These are phyloP conservation scores for Sporothrix brasiliensis DNA, from an alignment of 2,329 filamentous ascomycete species.

Conservation along the genomic window DNA sequence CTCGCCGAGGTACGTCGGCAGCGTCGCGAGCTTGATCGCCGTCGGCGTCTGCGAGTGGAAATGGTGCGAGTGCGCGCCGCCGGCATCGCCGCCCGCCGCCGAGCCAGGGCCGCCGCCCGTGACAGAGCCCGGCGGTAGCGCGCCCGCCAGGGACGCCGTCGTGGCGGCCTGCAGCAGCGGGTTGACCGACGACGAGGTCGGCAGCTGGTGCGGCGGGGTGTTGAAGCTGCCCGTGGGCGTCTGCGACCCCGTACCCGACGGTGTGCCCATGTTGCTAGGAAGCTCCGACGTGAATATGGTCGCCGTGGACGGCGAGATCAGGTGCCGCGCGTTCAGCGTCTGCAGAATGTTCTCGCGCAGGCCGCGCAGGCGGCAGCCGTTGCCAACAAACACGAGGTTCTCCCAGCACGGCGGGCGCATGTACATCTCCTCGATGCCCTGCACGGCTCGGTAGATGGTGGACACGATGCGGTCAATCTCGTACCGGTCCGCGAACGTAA, in stretches of 20 bases:
- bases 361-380: conserved; percentile 72
- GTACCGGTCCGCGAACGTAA: conserved; percentile 66
- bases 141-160: conserved; percentile 54
- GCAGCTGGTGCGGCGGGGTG: conserved; percentile 60
- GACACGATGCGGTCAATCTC: conserved; percentile 83
- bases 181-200: conserved; percentile 65
- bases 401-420: conserved; percentile 91
- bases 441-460: conserved; percentile 80
- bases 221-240: conserved; percentile 72
- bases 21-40: conserved; percentile 74
- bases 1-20: conserved; percentile 85
- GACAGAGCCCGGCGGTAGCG: conserved; percentile 41
- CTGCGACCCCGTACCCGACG: conserved; percentile 85
- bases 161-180: conserved; percentile 91
- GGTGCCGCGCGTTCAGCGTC: conserved; percentile 77
- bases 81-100: conserved; percentile 48
- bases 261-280: conserved; percentile 89
- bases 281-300: conserved; percentile 98
- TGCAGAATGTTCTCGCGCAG: conserved; percentile 87
- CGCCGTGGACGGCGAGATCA: conserved; percentile 87
- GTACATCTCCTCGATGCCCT: conserved; percentile 79
- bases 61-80: conserved; percentile 50
- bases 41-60: conserved; percentile 75
- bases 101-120: conserved; percentile 44
- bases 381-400: conserved; percentile 86